Evolutionary conservation across 2,329 filamentous ascomycete genomes (phyloP).

Genomic region (Aureobasidium sp.): DNA sequence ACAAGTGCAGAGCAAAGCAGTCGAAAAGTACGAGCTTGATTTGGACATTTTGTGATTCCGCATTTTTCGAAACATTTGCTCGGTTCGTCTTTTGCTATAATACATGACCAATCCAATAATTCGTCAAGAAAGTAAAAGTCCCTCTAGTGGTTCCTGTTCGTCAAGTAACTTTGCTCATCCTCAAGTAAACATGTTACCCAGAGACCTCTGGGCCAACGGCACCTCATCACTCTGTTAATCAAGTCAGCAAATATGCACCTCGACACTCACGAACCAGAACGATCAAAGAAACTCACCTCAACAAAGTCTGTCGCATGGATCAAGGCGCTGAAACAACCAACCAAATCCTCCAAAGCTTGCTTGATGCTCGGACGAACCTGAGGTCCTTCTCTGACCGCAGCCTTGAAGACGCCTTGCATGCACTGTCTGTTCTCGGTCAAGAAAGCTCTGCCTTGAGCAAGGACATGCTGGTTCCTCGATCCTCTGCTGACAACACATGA

Average conservation of each 20-base stretch:
- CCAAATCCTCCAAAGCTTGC: constrained; percentile 64
- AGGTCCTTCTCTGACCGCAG: constrained; percentile 51
- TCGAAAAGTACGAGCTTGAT: no score
- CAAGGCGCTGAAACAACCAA: constrained; percentile 77
- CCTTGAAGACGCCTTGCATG: constrained; percentile 82
- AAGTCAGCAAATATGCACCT: neutral
- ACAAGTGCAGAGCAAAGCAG: no score
- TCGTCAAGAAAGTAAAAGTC: neutral
- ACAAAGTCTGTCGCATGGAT: constrained; percentile 78
- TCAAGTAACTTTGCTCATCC: neutral
- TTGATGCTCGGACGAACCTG: constrained; percentile 29
- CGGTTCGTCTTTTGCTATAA: neutral
- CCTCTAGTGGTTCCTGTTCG: neutral
- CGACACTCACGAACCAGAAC: neutral
- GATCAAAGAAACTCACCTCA: constrained; percentile 60
- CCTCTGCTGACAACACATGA: constrained; percentile 76
- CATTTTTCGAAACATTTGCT: neutral
- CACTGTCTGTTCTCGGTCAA: constrained; percentile 74
- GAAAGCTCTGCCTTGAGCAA: constrained; percentile 72
- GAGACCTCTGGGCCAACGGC: neutral
- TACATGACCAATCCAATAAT: neutral
- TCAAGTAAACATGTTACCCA: constrained; percentile 13
- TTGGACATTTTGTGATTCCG: neutral
- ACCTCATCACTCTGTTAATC: neutral
- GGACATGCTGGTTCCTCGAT: constrained; percentile 64